A percentile compares a stretch with the other conserved stretches of the same genome.
phyloP scores from a whole-genome alignment of 1,284 basidiomycete species.

The Spongispora temasekensis region DNA sequence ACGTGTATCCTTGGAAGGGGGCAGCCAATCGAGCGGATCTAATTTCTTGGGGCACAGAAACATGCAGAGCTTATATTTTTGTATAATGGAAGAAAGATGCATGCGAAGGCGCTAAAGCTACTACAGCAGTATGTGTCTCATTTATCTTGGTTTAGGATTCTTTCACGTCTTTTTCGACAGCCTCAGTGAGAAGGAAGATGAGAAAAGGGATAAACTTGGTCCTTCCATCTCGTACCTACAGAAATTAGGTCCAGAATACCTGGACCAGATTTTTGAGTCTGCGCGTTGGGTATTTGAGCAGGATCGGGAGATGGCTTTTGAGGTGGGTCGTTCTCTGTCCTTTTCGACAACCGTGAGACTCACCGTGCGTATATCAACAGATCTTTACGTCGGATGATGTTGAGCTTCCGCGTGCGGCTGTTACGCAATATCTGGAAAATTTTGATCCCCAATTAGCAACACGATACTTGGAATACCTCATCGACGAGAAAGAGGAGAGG shows the following conservation, averaged over 20 bases:
- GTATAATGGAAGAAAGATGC: conserved; percentile 96
- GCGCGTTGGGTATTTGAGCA: conserved; percentile 85
- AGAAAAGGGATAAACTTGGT: conserved; percentile 75
- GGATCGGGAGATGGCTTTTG: conserved; percentile 72
- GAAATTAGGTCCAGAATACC: conserved; percentile 80
- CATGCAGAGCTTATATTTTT: conserved; percentile 88
- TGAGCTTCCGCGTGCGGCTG: conserved; percentile 76
- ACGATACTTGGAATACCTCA: conserved; percentile 87
- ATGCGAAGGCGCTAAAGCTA: conserved; percentile 82
- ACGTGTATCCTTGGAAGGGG: background rate
- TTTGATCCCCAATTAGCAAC: conserved; percentile 70
- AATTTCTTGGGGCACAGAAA: conserved; percentile 56
- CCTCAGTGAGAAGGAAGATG: conserved; percentile 77
- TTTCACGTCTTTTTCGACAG: conserved; percentile 43
- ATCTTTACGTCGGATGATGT: conserved; percentile 96
- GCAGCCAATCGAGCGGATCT: background rate
- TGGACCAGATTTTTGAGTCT: conserved; percentile 78
- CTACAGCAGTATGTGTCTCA: conserved; percentile 62
- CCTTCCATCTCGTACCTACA: conserved; percentile 92
- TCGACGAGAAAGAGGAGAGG: conserved; percentile 72
- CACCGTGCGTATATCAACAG: conserved; percentile 46
- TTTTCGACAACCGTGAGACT: background rate
- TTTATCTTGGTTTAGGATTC: too few species aligned
- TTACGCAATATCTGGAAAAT: conserved; percentile 77
- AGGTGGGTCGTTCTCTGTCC: conserved; percentile 50